These are phyloP conservation scores for Hondaea fermentalgiana DNA, from an alignment of 108 stramenopile species.

Conservation along the genomic window DNA sequence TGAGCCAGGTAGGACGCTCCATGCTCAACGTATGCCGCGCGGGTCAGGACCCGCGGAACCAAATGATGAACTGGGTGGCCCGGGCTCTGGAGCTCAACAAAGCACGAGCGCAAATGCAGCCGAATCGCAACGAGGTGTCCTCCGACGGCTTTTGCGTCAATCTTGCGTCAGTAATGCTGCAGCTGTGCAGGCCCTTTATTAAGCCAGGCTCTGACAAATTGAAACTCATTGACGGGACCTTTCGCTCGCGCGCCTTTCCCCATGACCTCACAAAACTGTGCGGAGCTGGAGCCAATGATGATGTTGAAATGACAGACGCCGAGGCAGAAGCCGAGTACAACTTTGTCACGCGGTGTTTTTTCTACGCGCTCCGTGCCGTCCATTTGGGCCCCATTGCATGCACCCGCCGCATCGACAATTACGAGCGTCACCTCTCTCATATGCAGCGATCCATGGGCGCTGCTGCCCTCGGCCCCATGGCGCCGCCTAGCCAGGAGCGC, in stretches of 20 bases:
- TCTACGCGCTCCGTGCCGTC: slow-evolving; percentile 39
- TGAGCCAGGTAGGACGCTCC: neutral
- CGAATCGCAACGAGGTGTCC: neutral
- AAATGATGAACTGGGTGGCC: neutral
- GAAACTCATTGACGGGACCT: neutral
- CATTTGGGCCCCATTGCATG: slow-evolving; percentile 30
- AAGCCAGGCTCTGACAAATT: neutral
- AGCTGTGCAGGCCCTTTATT: neutral
- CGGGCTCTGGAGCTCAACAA: neutral
- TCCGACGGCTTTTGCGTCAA: neutral
- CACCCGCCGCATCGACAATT: slow-evolving; percentile 20
- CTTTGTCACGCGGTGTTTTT: slow-evolving; percentile 46
- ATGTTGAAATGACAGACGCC: neutral
- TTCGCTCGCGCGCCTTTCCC: neutral
- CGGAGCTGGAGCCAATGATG: neutral
- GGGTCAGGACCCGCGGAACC: neutral
- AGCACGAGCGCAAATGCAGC: slow-evolving; percentile 6
- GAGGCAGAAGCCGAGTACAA: slow-evolving; percentile 28
- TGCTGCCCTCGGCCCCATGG: slow-evolving; percentile 12
- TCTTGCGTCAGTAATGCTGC: neutral
- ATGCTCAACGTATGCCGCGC: neutral
- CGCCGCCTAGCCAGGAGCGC: neutral
- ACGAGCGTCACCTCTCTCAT: slow-evolving; percentile 24
- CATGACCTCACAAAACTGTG: neutral
- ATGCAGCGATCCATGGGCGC: slow-evolving; percentile 25